Evolutionary conservation across 73 alveolate genomes (phyloP).

Genomic region (Blepharisma japonicum): DNA sequence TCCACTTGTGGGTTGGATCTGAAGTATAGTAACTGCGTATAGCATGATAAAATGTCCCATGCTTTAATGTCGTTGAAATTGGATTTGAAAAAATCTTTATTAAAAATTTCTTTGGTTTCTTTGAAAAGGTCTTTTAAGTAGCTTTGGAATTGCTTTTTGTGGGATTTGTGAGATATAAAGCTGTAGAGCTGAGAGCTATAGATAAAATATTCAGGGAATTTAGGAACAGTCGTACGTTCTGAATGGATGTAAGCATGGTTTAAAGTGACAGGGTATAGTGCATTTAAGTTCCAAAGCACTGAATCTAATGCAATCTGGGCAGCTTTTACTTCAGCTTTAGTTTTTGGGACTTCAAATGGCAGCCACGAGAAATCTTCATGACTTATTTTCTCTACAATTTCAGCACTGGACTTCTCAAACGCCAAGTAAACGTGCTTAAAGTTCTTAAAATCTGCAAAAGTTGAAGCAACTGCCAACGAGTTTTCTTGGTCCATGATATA

Average conservation of each 20-base stretch:
- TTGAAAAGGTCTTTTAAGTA: not conserved
- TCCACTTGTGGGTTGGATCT: not conserved
- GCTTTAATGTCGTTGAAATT: not conserved
- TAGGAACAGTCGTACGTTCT: not conserved
- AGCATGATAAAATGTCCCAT: not conserved
- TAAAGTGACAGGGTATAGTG: not conserved
- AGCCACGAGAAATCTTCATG: slow-evolving; percentile 24
- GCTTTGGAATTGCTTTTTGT: not conserved
- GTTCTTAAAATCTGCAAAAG: slow-evolving; percentile 26
- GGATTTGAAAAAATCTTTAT: too few species aligned
- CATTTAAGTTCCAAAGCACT: not conserved
- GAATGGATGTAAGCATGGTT: not conserved
- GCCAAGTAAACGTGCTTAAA: slow-evolving; percentile 31
- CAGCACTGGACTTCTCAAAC: not conserved
- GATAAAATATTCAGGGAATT: slow-evolving; percentile 9
- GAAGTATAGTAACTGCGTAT: not conserved
- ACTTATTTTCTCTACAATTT: not conserved
- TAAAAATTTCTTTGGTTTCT: too few species aligned
- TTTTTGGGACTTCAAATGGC: slow-evolving; percentile 4
- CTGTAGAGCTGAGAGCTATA: not conserved
- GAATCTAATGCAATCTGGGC: slow-evolving; percentile 27
- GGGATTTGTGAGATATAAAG: not conserved
- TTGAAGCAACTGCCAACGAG: slow-evolving; percentile 43
- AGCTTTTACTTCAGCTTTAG: not conserved
- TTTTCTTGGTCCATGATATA: slow-evolving; percentile 44